Conservation (phyloP, 2,329 filamentous ascomycete species). For the Xylariaceae sp. region DNA sequence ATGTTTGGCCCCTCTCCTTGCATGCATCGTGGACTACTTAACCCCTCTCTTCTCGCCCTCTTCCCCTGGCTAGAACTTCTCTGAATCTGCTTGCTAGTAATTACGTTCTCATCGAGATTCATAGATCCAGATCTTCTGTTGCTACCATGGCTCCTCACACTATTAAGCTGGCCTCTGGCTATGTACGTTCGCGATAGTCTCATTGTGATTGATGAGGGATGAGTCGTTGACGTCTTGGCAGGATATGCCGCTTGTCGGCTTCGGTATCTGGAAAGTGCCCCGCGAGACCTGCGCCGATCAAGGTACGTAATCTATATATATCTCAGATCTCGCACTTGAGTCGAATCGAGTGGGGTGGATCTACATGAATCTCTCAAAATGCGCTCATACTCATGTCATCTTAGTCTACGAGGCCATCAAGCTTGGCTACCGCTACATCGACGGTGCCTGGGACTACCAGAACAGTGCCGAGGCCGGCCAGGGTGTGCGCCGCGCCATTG, state of each 20-base stretch:
- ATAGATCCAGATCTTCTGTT: neutral
- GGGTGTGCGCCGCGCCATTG: slow-evolving; percentile 54
- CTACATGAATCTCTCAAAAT: neutral
- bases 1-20: neutral
- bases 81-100: no score
- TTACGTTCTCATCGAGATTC: no score
- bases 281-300: slow-evolving; percentile 33
- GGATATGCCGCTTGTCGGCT: slow-evolving; percentile 38
- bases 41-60: no score
- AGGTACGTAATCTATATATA: slow-evolving; percentile 42
- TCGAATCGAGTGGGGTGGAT: slow-evolving; percentile 30
- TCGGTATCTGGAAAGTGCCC: slow-evolving; percentile 40
- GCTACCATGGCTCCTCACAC: slow-evolving; percentile 25
- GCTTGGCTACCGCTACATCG: slow-evolving; percentile 48
- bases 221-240: slow-evolving; percentile 19
- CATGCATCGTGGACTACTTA: neutral
- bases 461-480: slow-evolving; percentile 63
- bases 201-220: neutral
- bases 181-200: slow-evolving; percentile 24
- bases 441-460: slow-evolving; percentile 52
- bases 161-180: slow-evolving; percentile 34
- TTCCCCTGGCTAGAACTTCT: no score
- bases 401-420: slow-evolving; percentile 61
- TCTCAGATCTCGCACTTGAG: slow-evolving; percentile 31
- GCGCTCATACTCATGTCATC: slow-evolving; percentile 33